Conservation (phyloP, 2,329 filamentous ascomycete genomes). For the Fusarium circinatum region DNA sequence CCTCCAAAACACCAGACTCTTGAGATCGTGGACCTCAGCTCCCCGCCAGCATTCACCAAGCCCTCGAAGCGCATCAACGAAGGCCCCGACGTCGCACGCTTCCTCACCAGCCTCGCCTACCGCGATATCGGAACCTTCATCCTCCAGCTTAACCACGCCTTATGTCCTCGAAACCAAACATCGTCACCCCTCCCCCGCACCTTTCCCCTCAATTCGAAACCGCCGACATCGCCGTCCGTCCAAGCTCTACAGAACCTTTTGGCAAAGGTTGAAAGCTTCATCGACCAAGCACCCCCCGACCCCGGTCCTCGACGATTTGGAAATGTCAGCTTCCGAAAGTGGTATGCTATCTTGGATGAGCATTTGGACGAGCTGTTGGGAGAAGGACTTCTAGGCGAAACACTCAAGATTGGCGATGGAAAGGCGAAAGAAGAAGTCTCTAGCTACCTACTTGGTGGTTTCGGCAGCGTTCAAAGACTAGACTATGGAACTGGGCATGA, state of each 20-base stretch:
- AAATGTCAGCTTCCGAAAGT: constrained; percentile 88
- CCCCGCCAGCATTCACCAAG: constrained; percentile 65
- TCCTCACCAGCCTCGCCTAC: constrained; percentile 85
- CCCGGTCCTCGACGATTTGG: constrained; percentile 89
- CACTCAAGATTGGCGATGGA: constrained; percentile 47
- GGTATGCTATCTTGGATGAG: constrained; percentile 76
- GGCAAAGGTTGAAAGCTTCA: constrained; percentile 69
- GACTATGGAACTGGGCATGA: constrained; percentile 98
- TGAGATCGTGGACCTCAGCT: constrained; percentile 59
- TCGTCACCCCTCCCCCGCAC: constrained; percentile 48
- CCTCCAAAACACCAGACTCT: constrained; percentile 48
- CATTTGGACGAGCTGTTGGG: constrained; percentile 56
- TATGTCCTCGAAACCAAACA: constrained; percentile 76
- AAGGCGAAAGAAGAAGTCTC: constrained; percentile 74
- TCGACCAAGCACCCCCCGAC: constrained; percentile 84
- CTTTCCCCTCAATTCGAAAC: constrained; percentile 56
- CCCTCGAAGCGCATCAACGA: constrained; percentile 88
- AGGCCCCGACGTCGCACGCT: constrained; percentile 80
- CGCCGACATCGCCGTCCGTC: constrained; percentile 63
- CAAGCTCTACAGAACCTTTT: constrained; percentile 74
- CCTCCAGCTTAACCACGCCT: constrained; percentile 86
- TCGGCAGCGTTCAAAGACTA: constrained; percentile 87
- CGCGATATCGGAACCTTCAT: constrained; percentile 87
- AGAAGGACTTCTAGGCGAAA: constrained; percentile 45
- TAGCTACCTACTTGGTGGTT: constrained; percentile 83